Conservation (phyloP, 345 rosid genomes). For the Euphorbia peplus region DNA sequence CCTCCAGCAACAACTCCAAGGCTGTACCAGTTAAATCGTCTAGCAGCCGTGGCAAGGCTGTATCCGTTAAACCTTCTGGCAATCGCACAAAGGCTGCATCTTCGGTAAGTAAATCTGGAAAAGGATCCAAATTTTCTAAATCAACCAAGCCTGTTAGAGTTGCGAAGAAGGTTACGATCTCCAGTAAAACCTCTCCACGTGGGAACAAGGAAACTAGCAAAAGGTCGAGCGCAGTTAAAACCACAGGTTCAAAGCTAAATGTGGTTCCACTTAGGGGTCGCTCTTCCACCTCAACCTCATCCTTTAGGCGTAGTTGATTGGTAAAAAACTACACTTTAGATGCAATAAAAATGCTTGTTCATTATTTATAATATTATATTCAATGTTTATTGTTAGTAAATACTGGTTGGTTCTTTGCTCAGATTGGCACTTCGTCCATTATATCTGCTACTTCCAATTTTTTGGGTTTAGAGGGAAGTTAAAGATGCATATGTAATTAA, state of each 20-base stretch:
- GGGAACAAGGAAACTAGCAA: conserved; percentile 15
- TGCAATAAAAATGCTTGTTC: background rate
- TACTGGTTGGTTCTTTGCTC: background rate
- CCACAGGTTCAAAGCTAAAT: conserved; percentile 45
- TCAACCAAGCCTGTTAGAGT: conserved; percentile 31
- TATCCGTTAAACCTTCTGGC: conserved; percentile 22
- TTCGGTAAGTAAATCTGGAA: conserved; percentile 33
- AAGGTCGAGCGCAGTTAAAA: conserved; percentile 9
- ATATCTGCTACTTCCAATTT: background rate
- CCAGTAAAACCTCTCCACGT: conserved; percentile 21
- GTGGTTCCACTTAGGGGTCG: conserved; percentile 79
- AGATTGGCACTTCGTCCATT: background rate
- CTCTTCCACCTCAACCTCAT: conserved; percentile 43
- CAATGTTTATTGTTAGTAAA: background rate
- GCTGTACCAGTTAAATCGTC: conserved; percentile 26
- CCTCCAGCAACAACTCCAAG: conserved; percentile 23
- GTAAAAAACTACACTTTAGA: background rate
- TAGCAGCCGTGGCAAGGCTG: conserved; percentile 18
- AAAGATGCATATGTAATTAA: background rate
- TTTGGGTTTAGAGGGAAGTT: background rate
- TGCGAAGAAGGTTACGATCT: conserved; percentile 25
- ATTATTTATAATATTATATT: background rate
- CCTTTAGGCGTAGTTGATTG: conserved; percentile 38
- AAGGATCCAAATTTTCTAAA: conserved; percentile 37
- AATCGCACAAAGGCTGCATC: conserved; percentile 23